Evolutionary conservation across 1,284 basidiomycete species (phyloP).

Genomic region (Microbotryum silenes-acaulis): DNA sequence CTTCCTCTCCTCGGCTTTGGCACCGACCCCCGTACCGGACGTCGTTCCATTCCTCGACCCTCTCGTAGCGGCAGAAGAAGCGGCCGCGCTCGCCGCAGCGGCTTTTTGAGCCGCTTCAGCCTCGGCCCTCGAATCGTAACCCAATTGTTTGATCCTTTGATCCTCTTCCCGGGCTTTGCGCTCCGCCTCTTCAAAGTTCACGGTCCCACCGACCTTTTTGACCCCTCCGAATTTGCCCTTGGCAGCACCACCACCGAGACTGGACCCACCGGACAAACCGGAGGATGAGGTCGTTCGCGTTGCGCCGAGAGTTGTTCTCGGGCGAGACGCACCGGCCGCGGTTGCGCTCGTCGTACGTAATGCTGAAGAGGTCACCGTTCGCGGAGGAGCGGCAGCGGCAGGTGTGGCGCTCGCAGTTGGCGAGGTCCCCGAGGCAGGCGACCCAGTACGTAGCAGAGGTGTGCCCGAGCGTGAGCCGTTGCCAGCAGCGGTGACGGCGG

Average conservation of each 20-base stretch:
- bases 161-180: constrained; percentile 78
- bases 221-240: constrained; percentile 66
- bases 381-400: constrained; percentile 36
- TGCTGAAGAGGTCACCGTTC: constrained; percentile 47
- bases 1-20: constrained; percentile 37
- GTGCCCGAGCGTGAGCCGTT: constrained; percentile 6
- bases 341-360: constrained; percentile 46
- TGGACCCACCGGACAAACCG: constrained; percentile 22
- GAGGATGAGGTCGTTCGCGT: constrained; percentile 36
- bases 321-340: constrained; percentile 45
- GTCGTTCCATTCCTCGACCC: constrained; percentile 11
- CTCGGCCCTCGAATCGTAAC: constrained; percentile 75
- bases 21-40: background rate
- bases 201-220: constrained; percentile 56
- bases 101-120: constrained; percentile 43
- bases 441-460: constrained; percentile 6
- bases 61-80: constrained; percentile 36
- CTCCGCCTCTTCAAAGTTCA: constrained; percentile 89
- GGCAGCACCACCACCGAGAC: constrained; percentile 45
- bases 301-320: constrained; percentile 38
- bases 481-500: constrained; percentile 11
- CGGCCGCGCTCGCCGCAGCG: constrained; percentile 39
- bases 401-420: constrained; percentile 33
- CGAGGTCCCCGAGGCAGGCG: constrained; percentile 38
- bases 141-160: constrained; percentile 76